Evolutionary conservation across 2,329 filamentous ascomycete species (phyloP).

Genomic region (Colletotrichum magnum): DNA sequence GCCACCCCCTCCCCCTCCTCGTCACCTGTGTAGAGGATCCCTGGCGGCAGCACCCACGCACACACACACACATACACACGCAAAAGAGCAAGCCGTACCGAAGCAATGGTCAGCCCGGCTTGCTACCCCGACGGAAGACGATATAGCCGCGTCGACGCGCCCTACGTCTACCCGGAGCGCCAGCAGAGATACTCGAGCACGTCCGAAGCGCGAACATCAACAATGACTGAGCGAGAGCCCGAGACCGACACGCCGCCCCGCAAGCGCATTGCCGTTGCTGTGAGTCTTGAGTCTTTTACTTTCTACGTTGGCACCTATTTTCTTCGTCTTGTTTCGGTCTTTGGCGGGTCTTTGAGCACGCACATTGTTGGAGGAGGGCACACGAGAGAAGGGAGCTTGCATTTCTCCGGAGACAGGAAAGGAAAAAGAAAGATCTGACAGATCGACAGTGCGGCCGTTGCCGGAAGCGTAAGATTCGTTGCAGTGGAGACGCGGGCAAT

Average conservation of each 20-base stretch:
- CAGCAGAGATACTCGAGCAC: constrained; percentile 53
- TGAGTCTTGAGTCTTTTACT: constrained; percentile 54
- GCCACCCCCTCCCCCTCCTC: neutral
- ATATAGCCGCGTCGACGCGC: constrained; percentile 57
- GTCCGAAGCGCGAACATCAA: constrained; percentile 52
- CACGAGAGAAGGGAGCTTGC: constrained; percentile 16
- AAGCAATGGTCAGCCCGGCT: constrained; percentile 59
- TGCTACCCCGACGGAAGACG: constrained; percentile 57
- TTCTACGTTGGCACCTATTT: neutral
- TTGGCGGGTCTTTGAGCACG: neutral
- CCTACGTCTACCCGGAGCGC: constrained; percentile 54
- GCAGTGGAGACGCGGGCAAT: constrained; percentile 86
- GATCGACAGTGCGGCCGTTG: constrained; percentile 83
- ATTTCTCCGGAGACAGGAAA: constrained; percentile 6
- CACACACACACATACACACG: too few species aligned
- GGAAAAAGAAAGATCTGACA: constrained; percentile 32
- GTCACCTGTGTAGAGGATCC: neutral
- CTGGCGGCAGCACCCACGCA: too few species aligned
- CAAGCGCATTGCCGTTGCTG: constrained; percentile 72
- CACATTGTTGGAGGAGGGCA: neutral
- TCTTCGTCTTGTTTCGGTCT: neutral
- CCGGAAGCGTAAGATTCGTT: constrained; percentile 94
- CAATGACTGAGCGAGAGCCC: constrained; percentile 57
- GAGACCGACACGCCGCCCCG: constrained; percentile 63
- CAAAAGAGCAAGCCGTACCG: constrained; percentile 35